phyloP scores from a whole-genome alignment of 2,329 filamentous ascomycete species.

The Hawksworthiomyces lignivorus region DNA sequence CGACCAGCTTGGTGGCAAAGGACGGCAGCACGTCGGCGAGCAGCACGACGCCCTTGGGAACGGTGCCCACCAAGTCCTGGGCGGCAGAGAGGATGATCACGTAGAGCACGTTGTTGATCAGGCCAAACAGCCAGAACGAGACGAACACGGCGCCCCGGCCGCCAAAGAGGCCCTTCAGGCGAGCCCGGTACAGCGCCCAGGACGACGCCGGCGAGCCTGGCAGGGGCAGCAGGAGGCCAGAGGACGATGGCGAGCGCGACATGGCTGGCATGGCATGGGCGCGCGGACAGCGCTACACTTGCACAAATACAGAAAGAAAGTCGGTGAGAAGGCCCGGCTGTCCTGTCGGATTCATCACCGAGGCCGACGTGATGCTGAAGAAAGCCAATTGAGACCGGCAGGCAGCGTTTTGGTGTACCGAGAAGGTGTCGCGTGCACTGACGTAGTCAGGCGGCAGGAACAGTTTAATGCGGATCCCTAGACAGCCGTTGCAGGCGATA shows the following conservation, averaged over 20 bases:
- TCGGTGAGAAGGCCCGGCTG: neutral
- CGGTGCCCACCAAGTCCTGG: constrained; percentile 80
- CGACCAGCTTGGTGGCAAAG: constrained; percentile 78
- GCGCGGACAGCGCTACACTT: neutral
- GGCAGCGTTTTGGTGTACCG: neutral
- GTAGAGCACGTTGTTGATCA: constrained; percentile 97
- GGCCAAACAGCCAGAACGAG: constrained; percentile 89
- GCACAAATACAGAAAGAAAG: too few relatives aligned
- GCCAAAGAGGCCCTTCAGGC: constrained; percentile 54
- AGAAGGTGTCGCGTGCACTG: too few relatives aligned
- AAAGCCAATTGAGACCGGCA: constrained; percentile 12
- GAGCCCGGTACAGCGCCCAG: constrained; percentile 65
- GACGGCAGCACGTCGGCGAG: constrained; percentile 88
- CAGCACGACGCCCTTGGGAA: constrained; percentile 88
- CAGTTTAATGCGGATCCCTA: too few relatives aligned
- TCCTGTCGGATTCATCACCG: too few relatives aligned
- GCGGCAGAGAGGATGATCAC: constrained; percentile 94
- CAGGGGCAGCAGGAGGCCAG: constrained; percentile 42
- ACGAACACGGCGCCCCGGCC: constrained; percentile 61
- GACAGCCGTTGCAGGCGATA: too few relatives aligned
- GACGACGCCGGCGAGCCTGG: constrained; percentile 55
- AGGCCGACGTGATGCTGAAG: neutral
- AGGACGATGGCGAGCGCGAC: constrained; percentile 32
- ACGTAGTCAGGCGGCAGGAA: neutral
- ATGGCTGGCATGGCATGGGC: constrained; percentile 17